phyloP scores from a whole-genome alignment of 805 yeast genomes.

The Saccharomycopsis microspora region DNA sequence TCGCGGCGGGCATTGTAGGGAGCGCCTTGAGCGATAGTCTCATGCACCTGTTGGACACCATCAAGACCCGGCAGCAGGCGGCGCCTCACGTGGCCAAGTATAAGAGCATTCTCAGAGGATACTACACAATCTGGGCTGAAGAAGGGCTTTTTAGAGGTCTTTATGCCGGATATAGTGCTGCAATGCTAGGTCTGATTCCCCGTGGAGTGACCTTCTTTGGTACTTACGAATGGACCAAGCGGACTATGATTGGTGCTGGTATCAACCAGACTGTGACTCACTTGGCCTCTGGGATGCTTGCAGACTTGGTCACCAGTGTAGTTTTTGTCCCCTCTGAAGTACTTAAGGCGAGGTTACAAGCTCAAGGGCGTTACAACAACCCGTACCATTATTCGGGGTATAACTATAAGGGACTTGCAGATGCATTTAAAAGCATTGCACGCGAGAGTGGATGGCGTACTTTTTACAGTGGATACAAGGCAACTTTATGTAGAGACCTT shows the following conservation, averaged over 20 bases:
- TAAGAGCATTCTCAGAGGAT: slow-evolving; percentile 65
- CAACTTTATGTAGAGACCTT: slow-evolving; percentile 82
- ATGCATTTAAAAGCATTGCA: slow-evolving; percentile 59
- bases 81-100: slow-evolving; percentile 60
- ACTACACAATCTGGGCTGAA: slow-evolving; percentile 55
- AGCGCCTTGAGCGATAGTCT: slow-evolving; percentile 85
- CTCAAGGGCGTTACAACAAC: slow-evolving; percentile 83
- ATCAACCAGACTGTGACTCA: slow-evolving; percentile 73
- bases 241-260: slow-evolving; percentile 51
- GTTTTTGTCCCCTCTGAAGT: slow-evolving; percentile 95
- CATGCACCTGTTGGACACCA: slow-evolving; percentile 96
- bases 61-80: slow-evolving; percentile 97
- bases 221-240: slow-evolving; percentile 74
- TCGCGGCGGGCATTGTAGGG: slow-evolving; percentile 89
- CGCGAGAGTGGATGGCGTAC: slow-evolving; percentile 63
- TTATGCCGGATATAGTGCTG: slow-evolving; percentile 89
- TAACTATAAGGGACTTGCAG: slow-evolving; percentile 60
- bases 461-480: slow-evolving; percentile 84
- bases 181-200: slow-evolving; percentile 86
- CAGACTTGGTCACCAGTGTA: slow-evolving; percentile 80
- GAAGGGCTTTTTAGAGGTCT: slow-evolving; percentile 82
- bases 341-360: slow-evolving; percentile 80
- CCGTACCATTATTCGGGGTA: slow-evolving; percentile 73
- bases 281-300: slow-evolving; percentile 76
- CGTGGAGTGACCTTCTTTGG: slow-evolving; percentile 88